Evolutionary conservation across 768 basidiomycete genomes (phyloP), one percentile per base, ranked within the genome.

Genomic region (Leccinellum albellum): DNA sequence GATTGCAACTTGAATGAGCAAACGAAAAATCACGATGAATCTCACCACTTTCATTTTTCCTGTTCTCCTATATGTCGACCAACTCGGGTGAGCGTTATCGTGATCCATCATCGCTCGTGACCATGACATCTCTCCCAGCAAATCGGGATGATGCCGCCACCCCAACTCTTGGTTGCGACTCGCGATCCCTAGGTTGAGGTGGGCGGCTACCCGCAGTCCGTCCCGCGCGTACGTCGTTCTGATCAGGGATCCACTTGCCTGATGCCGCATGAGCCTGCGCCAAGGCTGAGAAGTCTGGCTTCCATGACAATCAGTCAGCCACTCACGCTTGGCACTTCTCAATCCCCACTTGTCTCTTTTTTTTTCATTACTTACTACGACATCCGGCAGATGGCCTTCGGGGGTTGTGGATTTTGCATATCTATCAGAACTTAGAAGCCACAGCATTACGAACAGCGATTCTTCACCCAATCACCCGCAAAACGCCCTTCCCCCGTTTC

Each of bases 281-380:
- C 55, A 53, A 52, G 26, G 23, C 40, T 29, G 24, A 46, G 24
- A 46, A 24, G 44, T 24, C 24, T 46, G 53, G 48, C 58, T 55
- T 60, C 58, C 63, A 51, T 63, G 58, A 24, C 53, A 48, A 63
- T 68, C 58, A 33, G 60, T 62, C 64, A 56, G n/a, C 45, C 45
- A 12, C 42, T 42, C 40, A 20, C 5, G 40, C 45, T 46, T 46
- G 45, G 45, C 35, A 17, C 52, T 56, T 61, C 56, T 44, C 51
- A 54, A 7, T 15, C 24, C 44, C 23, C 15, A 51, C 46, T 53
- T 35, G 53, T 62, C 56, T 46, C 32, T 32, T 10, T 37, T 37
- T 12, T 42, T 42, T 42, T 20, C 37, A 40, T 40, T 40, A 40
- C 6, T 24, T 21, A 33, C 55, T 32, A 44, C 29, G 58, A 17